Percentiles rank a stretch among this genome's conserved stretches.
Conservation (phyloP, 2,329 filamentous ascomycete species). For the Monosporascus ibericus region DNA sequence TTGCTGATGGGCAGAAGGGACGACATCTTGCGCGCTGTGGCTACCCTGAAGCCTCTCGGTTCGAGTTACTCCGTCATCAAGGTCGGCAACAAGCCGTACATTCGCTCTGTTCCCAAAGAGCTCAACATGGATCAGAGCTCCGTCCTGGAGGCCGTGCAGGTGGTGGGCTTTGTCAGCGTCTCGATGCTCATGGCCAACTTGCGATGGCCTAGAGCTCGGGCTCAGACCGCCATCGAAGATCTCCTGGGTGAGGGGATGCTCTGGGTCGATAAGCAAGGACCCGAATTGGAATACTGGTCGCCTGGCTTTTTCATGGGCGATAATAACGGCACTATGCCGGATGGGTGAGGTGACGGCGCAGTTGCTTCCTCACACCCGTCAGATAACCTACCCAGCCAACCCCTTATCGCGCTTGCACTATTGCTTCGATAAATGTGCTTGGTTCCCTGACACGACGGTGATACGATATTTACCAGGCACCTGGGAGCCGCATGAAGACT, state of each 20-base stretch:
- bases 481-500: too few relatives aligned
- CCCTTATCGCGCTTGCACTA: too few relatives aligned
- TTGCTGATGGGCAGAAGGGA: slow-evolving; percentile 46
- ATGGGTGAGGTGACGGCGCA: not conserved
- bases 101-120: slow-evolving; percentile 90
- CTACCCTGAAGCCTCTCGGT: slow-evolving; percentile 78
- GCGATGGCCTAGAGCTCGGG: slow-evolving; percentile 75
- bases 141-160: slow-evolving; percentile 84
- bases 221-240: slow-evolving; percentile 87
- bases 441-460: too few relatives aligned
- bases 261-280: slow-evolving; percentile 83
- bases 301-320: slow-evolving; percentile 58
- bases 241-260: slow-evolving; percentile 82
- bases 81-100: slow-evolving; percentile 80
- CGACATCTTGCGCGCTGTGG: slow-evolving; percentile 84
- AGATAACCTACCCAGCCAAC: too few relatives aligned
- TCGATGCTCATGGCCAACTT: slow-evolving; percentile 86
- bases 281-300: slow-evolving; percentile 92
- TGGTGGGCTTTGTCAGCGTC: slow-evolving; percentile 84
- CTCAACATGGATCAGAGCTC: slow-evolving; percentile 90
- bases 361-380: too few relatives aligned
- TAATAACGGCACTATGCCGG: not conserved
- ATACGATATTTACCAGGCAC: too few relatives aligned
- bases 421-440: too few relatives aligned
- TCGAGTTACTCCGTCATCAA: slow-evolving; percentile 80